These are phyloP conservation scores for Kwoniella europaea DNA, from an alignment of 768 basidiomycete species.

Conservation along the genomic window DNA sequence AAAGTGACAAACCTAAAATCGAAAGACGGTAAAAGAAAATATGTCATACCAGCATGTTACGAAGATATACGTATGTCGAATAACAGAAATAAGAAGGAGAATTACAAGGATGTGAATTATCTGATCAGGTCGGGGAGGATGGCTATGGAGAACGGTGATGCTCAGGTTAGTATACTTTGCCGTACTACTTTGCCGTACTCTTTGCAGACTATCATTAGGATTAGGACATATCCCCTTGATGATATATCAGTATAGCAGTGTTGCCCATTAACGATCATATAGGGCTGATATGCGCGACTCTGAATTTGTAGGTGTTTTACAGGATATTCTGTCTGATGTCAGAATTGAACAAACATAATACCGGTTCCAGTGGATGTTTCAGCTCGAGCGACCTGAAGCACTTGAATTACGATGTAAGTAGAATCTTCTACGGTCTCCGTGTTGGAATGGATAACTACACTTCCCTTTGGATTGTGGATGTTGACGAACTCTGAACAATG, in stretches of 20 bases:
- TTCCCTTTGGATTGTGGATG: too few species aligned
- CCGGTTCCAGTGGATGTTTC: background rate
- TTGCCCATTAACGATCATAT: too few species aligned
- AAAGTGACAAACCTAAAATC: background rate
- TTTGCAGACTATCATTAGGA: too few species aligned
- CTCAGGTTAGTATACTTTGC: background rate
- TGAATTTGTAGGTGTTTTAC: constrained; percentile 1
- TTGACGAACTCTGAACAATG: background rate
- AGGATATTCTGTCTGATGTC: constrained; percentile 5
- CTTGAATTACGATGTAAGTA: background rate
- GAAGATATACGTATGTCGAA: background rate
- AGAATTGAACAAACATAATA: background rate
- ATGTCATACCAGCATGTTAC: background rate
- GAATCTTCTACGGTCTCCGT: too few species aligned
- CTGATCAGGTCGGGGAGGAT: background rate
- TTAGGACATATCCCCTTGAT: too few species aligned
- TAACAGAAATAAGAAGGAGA: background rate
- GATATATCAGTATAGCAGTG: too few species aligned
- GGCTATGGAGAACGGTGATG: background rate
- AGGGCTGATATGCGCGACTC: too few species aligned
- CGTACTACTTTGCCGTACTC: too few species aligned
- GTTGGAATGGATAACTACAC: too few species aligned
- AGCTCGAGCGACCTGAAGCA: background rate
- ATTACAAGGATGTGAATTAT: background rate
- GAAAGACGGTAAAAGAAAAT: constrained; percentile 2